Conservation (phyloP, 1,139 yeast species). For the Debaryomyces robertsiae region DNA sequence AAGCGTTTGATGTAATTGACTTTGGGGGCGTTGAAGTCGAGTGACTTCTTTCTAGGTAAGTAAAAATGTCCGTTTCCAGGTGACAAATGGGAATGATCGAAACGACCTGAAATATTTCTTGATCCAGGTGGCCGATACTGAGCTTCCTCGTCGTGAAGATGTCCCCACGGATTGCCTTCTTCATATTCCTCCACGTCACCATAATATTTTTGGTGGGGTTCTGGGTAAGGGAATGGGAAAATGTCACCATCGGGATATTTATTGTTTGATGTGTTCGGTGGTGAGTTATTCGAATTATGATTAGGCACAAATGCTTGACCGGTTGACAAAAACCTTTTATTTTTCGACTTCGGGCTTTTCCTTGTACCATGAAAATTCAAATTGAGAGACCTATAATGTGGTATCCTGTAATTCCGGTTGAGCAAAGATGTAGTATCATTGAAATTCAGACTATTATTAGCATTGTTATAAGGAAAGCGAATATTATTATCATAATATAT, state of each 20-base stretch:
- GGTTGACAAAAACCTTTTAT: slow-evolving; percentile 42
- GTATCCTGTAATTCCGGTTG: slow-evolving; percentile 35
- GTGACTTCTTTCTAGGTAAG: slow-evolving; percentile 34
- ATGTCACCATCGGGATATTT: slow-evolving; percentile 25
- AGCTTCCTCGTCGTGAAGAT: slow-evolving; percentile 9
- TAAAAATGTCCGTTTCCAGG: slow-evolving; percentile 29
- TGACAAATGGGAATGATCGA: slow-evolving; percentile 22
- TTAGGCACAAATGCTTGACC: slow-evolving; percentile 27
- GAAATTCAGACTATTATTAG: slow-evolving; percentile 21
- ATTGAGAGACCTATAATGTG: slow-evolving; percentile 48
- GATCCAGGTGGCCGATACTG: slow-evolving; percentile 8
- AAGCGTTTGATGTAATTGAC: slow-evolving; percentile 50
- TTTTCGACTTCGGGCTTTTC: slow-evolving; percentile 28
- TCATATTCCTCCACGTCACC: slow-evolving; percentile 48
- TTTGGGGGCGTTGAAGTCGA: slow-evolving; percentile 24
- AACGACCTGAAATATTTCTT: slow-evolving; percentile 15
- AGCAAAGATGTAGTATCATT: slow-evolving; percentile 39
- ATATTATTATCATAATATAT: slow-evolving; percentile 50
- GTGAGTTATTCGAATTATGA: slow-evolving; percentile 11
- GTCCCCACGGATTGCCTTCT: slow-evolving; percentile 29
- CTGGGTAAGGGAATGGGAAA: slow-evolving; percentile 62
- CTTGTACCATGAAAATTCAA: slow-evolving; percentile 34
- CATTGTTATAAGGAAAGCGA: slow-evolving; percentile 41
- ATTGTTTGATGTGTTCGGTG: slow-evolving; percentile 13
- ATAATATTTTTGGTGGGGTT: slow-evolving; percentile 33